Percentiles rank a stretch among this genome's conserved stretches.
phyloP scores from a whole-genome alignment of 148 eudicot genomes.

The Amaranthus hypochondriacus region DNA sequence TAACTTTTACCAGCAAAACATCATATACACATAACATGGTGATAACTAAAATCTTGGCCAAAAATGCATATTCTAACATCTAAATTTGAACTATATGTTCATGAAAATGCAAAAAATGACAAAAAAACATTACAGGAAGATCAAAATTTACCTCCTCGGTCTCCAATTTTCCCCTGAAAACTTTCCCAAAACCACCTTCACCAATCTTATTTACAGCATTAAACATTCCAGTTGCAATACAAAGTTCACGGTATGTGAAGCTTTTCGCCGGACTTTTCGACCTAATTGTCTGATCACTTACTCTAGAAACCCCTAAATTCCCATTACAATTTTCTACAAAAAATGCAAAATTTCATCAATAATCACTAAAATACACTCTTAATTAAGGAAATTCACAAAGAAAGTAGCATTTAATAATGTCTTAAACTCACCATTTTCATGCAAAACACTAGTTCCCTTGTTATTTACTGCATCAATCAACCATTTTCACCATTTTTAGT shows the following conservation, averaged over 20 bases:
- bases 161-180: slow-evolving; percentile 38
- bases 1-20: no score
- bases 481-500: neutral
- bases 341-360: slow-evolving; percentile 6
- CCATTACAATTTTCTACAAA: slow-evolving; percentile 27
- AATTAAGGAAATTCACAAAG: no score
- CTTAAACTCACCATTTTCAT: slow-evolving; percentile 28
- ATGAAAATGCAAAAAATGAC: neutral
- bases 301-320: slow-evolving; percentile 21
- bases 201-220: slow-evolving; percentile 43
- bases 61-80: slow-evolving; percentile 1
- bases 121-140: neutral
- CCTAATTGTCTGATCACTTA: slow-evolving; percentile 14
- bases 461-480: slow-evolving; percentile 20
- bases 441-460: slow-evolving; percentile 15
- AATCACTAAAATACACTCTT: neutral
- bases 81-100: neutral
- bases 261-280: slow-evolving; percentile 35
- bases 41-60: neutral
- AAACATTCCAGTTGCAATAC: slow-evolving; percentile 39
- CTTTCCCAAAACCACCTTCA: slow-evolving; percentile 86
- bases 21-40: neutral
- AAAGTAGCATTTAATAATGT: neutral
- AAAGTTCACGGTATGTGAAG: slow-evolving; percentile 41
- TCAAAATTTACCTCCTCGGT: slow-evolving; percentile 34